Evolutionary conservation across 1,139 yeast genomes (phyloP).

Genomic region (Magnusiomyces tetraspermus): DNA sequence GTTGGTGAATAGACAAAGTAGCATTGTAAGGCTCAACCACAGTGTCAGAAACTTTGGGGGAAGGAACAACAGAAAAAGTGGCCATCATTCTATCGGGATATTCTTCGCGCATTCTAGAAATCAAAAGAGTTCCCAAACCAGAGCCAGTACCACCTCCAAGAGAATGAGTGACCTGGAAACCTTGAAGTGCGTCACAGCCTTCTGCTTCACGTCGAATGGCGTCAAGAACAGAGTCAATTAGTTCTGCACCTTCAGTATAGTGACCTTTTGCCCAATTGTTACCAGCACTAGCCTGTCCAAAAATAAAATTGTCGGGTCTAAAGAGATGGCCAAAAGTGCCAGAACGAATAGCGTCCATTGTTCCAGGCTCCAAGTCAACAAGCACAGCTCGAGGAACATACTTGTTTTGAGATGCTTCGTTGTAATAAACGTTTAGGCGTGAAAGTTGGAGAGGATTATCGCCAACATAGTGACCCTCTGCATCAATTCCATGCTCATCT

Average conservation of each 20-base stretch:
- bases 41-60: constrained; percentile 84
- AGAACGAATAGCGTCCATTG: constrained; percentile 73
- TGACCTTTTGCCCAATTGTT: constrained; percentile 97
- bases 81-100: constrained; percentile 95
- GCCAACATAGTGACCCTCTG: constrained; percentile 45
- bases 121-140: constrained; percentile 84
- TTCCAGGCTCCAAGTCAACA: constrained; percentile 90
- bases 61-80: constrained; percentile 84
- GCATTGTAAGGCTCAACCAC: constrained; percentile 94
- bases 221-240: constrained; percentile 81
- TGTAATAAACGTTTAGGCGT: constrained; percentile 45
- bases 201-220: constrained; percentile 90
- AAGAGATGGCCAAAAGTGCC: constrained; percentile 73
- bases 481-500: constrained; percentile 92
- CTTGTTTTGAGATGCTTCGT: constrained; percentile 53
- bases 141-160: constrained; percentile 97
- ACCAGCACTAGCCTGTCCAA: constrained; percentile 88
- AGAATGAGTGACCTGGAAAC: constrained; percentile 89
- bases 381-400: constrained; percentile 90
- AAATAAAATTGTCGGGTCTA: constrained; percentile 84
- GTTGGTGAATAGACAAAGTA: constrained; percentile 82
- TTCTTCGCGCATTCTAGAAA: constrained; percentile 75
- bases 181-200: constrained; percentile 85
- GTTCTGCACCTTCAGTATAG: constrained; percentile 92
- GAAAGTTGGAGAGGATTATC: constrained; percentile 37